phyloP scores from a whole-genome alignment of 2,329 filamentous ascomycete genomes.

The Exophiala mesophila region DNA sequence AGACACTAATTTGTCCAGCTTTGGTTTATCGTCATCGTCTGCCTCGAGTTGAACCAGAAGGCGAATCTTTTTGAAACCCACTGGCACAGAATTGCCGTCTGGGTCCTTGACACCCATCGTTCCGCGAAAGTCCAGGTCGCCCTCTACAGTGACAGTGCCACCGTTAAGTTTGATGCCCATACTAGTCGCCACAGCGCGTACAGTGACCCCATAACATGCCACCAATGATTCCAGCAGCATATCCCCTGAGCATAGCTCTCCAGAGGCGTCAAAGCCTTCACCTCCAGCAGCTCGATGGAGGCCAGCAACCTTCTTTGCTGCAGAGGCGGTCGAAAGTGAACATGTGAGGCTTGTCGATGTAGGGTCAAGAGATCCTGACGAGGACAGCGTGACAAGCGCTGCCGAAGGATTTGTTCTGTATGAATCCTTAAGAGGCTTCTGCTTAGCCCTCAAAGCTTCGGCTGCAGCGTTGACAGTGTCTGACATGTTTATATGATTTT shows the following conservation, averaged over 20 bases:
- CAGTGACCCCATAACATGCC: constrained; percentile 48
- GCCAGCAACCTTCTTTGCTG: constrained; percentile 43
- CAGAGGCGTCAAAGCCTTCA: constrained; percentile 38
- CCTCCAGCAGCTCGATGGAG: constrained; percentile 47
- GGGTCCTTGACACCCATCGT: constrained; percentile 44
- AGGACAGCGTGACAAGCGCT: constrained; percentile 44
- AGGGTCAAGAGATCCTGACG: constrained; percentile 41
- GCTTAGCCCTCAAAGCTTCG: constrained; percentile 40
- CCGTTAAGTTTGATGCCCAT: constrained; percentile 41
- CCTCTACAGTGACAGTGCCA: constrained; percentile 42
- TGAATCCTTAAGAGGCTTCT: constrained; percentile 45
- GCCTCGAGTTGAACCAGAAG: constrained; percentile 41
- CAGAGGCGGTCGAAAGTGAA: constrained; percentile 41
- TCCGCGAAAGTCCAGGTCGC: constrained; percentile 47
- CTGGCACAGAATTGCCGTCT: constrained; percentile 35
- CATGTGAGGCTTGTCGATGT: constrained; percentile 41
- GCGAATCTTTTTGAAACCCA: constrained; percentile 45
- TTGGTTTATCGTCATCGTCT: constrained; percentile 37
- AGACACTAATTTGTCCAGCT: constrained; percentile 43
- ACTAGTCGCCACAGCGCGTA: constrained; percentile 48
- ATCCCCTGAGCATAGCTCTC: constrained; percentile 47
- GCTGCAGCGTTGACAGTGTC: constrained; percentile 19
- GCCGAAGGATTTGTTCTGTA: constrained; percentile 42
- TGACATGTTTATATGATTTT: constrained; percentile 19
- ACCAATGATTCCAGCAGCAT: constrained; percentile 49